Percentiles rank a stretch among this genome's conserved stretches.
phyloP scores from a whole-genome alignment of 176 grass and related monocot species.

The Triticum urartu region DNA sequence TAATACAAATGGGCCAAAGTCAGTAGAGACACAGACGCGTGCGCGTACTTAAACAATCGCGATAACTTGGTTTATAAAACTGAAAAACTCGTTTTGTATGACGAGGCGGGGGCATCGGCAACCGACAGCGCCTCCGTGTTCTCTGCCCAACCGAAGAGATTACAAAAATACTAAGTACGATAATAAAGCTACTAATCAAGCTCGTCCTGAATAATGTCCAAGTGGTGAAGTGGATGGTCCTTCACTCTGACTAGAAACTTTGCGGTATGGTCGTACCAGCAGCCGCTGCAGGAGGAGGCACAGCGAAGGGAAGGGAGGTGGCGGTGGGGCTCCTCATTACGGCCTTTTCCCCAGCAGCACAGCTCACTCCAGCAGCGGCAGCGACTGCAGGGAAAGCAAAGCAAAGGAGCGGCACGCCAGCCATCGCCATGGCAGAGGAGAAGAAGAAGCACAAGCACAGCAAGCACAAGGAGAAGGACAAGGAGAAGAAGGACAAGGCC shows the following conservation, averaged over 20 bases:
- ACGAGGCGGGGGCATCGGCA: slow-evolving; percentile 2
- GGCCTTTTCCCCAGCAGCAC: slow-evolving; percentile 44
- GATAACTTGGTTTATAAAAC: not conserved
- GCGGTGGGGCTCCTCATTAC: slow-evolving; percentile 43
- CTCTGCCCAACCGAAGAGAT: slow-evolving; percentile 25
- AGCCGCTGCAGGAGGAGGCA: not conserved
- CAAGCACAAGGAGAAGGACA: slow-evolving; percentile 26
- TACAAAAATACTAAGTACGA: slow-evolving; percentile 27
- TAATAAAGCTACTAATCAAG: slow-evolving; percentile 20
- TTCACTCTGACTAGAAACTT: slow-evolving; percentile 32
- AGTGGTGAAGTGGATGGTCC: slow-evolving; percentile 33
- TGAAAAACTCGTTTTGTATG: slow-evolving; percentile 17
- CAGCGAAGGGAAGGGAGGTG: slow-evolving; percentile 8
- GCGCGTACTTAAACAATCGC: slow-evolving; percentile 13
- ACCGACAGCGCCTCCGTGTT: slow-evolving; percentile 26
- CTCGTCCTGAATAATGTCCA: slow-evolving; percentile 44
- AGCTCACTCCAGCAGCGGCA: slow-evolving; percentile 31
- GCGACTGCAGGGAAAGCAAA: not conserved
- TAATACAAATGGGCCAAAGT: slow-evolving; percentile 12
- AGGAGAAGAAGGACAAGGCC: slow-evolving; percentile 26
- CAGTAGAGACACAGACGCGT: slow-evolving; percentile 12
- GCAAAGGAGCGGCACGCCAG: slow-evolving; percentile 23
- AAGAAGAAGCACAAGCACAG: slow-evolving; percentile 50
- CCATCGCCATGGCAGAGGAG: slow-evolving; percentile 58
- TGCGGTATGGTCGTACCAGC: slow-evolving; percentile 48